These are phyloP conservation scores for Evansstolkia leycettana DNA, from an alignment of 495 filamentous ascomycete species.

Conservation along the genomic window DNA sequence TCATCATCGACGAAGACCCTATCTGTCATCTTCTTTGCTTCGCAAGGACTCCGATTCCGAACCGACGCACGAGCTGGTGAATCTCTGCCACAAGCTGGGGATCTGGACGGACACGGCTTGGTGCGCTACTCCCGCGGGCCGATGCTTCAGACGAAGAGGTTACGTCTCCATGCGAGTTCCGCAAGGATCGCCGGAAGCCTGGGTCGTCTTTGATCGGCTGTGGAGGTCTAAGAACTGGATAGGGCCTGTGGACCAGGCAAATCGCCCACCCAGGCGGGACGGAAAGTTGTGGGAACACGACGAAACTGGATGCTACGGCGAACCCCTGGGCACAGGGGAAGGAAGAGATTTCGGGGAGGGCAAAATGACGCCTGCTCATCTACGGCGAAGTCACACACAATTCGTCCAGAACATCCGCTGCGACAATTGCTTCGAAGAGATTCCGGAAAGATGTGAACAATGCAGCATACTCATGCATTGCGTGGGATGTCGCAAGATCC, in stretches of 20 bases:
- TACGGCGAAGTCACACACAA: slow-evolving; percentile 39
- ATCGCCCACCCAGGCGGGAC: slow-evolving; percentile 15
- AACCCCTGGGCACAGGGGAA: slow-evolving; percentile 39
- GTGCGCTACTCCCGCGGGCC: slow-evolving; percentile 47
- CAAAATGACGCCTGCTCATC: slow-evolving; percentile 41
- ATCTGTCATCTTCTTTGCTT: slow-evolving; percentile 40
- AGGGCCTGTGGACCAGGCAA: slow-evolving; percentile 22
- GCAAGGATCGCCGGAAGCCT: slow-evolving; percentile 41
- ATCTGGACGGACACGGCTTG: slow-evolving; percentile 56
- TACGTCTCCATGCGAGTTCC: slow-evolving; percentile 43
- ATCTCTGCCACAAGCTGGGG: slow-evolving; percentile 44
- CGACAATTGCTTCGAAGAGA: slow-evolving; percentile 38
- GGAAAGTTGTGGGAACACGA: slow-evolving; percentile 48
- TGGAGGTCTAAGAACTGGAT: slow-evolving; percentile 51
- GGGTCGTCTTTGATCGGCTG: slow-evolving; percentile 52
- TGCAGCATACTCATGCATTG: slow-evolving; percentile 55
- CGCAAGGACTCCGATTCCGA: slow-evolving; percentile 50
- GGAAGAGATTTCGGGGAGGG: slow-evolving; percentile 34
- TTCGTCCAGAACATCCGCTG: slow-evolving; percentile 44
- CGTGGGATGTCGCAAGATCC: slow-evolving; percentile 47
- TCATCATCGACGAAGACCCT: slow-evolving; percentile 47
- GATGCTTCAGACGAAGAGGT: slow-evolving; percentile 45
- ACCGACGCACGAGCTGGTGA: slow-evolving; percentile 51
- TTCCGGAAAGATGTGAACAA: slow-evolving; percentile 47
- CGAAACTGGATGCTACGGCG: slow-evolving; percentile 42